phyloP scores from a whole-genome alignment of 257 asterid species.

The Nicotiana obtusifolia region DNA sequence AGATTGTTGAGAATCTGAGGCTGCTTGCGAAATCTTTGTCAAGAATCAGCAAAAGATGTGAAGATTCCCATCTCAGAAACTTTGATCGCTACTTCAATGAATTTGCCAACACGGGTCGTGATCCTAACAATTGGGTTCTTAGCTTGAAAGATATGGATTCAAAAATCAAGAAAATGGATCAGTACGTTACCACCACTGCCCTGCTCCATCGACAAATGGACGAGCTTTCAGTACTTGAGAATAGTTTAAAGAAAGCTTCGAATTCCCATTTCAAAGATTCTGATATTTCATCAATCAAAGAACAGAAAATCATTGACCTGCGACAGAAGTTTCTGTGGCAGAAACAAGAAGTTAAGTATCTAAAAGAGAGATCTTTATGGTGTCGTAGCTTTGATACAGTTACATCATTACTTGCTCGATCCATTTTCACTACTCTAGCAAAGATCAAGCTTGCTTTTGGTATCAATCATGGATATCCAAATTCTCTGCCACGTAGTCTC shows the following conservation, averaged over 20 bases:
- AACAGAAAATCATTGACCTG: constrained; percentile 46
- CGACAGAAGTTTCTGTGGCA: constrained; percentile 80
- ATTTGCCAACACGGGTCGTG: constrained; percentile 65
- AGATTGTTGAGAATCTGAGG: constrained; percentile 60
- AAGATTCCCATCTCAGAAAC: constrained; percentile 48
- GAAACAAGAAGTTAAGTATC: constrained; percentile 63
- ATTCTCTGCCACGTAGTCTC: constrained; percentile 60
- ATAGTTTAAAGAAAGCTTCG: constrained; percentile 37
- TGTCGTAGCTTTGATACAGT: constrained; percentile 67
- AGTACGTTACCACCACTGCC: constrained; percentile 41
- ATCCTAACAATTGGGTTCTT: constrained; percentile 51
- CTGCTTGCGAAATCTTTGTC: constrained; percentile 47
- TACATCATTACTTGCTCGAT: constrained; percentile 48
- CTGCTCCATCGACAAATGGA: constrained; percentile 62
- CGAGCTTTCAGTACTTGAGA: constrained; percentile 55
- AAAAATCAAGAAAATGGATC: constrained; percentile 57
- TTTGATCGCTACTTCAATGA: constrained; percentile 58
- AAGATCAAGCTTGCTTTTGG: constrained; percentile 82
- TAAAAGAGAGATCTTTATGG: constrained; percentile 77
- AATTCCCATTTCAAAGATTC: constrained; percentile 21
- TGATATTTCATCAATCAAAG: constrained; percentile 29
- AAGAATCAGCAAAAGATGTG: constrained; percentile 53
- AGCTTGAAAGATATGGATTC: constrained; percentile 51
- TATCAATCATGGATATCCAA: constrained; percentile 38
- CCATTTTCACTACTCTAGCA: constrained; percentile 59